Base-by-base conservation (phyloP, 2,329 filamentous ascomycete species). In the Lecanicillium sp. region DNA sequence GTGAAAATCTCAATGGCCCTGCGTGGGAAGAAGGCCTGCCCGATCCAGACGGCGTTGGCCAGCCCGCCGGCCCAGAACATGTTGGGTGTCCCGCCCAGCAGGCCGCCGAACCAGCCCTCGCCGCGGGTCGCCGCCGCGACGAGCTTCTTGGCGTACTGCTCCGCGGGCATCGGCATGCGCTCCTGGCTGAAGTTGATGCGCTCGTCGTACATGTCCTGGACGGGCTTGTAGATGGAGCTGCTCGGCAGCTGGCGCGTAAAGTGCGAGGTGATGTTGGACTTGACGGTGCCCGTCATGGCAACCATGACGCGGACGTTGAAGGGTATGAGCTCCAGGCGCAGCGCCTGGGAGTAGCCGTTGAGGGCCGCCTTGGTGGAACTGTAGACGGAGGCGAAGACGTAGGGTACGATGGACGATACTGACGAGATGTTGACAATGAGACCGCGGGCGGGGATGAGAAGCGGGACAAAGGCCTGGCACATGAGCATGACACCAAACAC, bases 401-500 rank as follows among this genome's bases (percentile, higher is more conserved):
- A 79, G 4, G 75, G 73, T 3, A 71, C 65, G 17, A 75, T 54
- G 24, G 75, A 67, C 2, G 74, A 71, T 4, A 73, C 64, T n/a
- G 74, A 78, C 4, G 75, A 75, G 49, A 79, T 71, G 62, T 79
- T 79, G 63, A 80, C 60, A 57, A 80, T 71, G 7, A 79, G 66
- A 0, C 77, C 76, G 15, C 66, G 66, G 0, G 74, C 66, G 9
- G 68, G 60, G 43, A 79, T 74, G 19, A 81, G 68, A 36, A 73
- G 67, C 41, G 67, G 65, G 6, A 68, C 61, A 55, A 79, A 79
- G 24, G 69, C 65, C 55, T 75, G 67, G 44, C 70, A 71, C 67
- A 76, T 77, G 58, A 73, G 68, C 74, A 81, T 79, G 54, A 75
- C 69, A 35, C 73, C 73, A 51, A 81, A 78, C 29, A 80, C 74